Evolutionary conservation across 1,284 basidiomycete genomes (phyloP).

Genomic region (Cystobasidium slooffiae): DNA sequence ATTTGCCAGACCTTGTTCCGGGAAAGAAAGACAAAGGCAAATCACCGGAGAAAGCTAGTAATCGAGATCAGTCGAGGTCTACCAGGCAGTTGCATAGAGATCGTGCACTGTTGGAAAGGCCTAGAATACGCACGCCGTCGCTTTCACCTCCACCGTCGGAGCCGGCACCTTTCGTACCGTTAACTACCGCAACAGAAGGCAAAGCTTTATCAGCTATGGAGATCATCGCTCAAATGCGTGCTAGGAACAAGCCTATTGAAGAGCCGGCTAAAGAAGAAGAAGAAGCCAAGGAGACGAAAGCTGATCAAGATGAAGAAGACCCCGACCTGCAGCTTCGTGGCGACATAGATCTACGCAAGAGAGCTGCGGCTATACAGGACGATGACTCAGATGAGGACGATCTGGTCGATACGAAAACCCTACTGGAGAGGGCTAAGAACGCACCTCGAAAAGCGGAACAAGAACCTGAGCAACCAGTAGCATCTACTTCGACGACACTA

Average conservation of each 20-base stretch:
- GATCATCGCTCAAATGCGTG: slow-evolving; percentile 27
- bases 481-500: background rate
- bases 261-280: slow-evolving; percentile 5
- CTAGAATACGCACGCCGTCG: slow-evolving; percentile 11
- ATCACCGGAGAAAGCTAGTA: background rate
- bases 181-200: slow-evolving; percentile 19
- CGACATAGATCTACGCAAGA: background rate
- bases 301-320: slow-evolving; percentile 1
- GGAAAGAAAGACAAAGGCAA: background rate
- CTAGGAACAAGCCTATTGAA: background rate
- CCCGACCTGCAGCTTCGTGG: background rate
- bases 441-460: background rate
- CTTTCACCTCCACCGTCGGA: slow-evolving; percentile 2
- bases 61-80: background rate
- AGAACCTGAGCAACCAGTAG: background rate
- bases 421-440: slow-evolving; percentile 23
- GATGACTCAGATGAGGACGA: slow-evolving; percentile 31
- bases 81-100: background rate
- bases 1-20: background rate
- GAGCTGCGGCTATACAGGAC: background rate
- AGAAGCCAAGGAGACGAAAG: background rate
- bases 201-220: slow-evolving; percentile 17
- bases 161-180: slow-evolving; percentile 19
- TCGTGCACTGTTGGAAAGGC: background rate
- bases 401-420: slow-evolving; percentile 17